These are phyloP conservation scores for Raddia guianensis DNA, from an alignment of 176 grass and related monocot genomes.

Conservation along the genomic window DNA sequence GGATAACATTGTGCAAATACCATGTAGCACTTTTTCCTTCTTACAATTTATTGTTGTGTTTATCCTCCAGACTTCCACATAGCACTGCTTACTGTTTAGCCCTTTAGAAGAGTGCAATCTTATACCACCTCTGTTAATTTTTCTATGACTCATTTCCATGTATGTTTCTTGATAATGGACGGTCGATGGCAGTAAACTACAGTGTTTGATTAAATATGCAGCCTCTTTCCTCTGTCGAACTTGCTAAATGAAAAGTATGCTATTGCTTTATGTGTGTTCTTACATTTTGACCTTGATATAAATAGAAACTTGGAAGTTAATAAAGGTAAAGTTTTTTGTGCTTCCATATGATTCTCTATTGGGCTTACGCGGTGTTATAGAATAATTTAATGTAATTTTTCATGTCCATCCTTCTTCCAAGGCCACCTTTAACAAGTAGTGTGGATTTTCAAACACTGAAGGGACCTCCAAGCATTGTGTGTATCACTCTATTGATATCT, in stretches of 20 bases:
- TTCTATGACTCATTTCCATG: background rate
- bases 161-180: background rate
- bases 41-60: background rate
- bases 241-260: background rate
- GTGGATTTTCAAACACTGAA: too few species aligned
- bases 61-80: background rate
- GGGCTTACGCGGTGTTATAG: too few species aligned
- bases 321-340: background rate
- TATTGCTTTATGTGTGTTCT: background rate
- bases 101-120: background rate
- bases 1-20: background rate
- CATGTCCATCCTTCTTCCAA: too few species aligned
- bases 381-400: too few species aligned
- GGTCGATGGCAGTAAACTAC: background rate
- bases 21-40: background rate
- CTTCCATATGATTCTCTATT: too few species aligned
- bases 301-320: background rate
- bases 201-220: background rate
- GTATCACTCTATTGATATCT: too few species aligned
- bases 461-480: too few species aligned
- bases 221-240: background rate
- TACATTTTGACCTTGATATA: background rate
- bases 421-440: too few species aligned
- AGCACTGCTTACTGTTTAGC: background rate
- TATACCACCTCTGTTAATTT: background rate